Conservation (phyloP, 441 rosid species). For the Adansonia madagascariensis region DNA sequence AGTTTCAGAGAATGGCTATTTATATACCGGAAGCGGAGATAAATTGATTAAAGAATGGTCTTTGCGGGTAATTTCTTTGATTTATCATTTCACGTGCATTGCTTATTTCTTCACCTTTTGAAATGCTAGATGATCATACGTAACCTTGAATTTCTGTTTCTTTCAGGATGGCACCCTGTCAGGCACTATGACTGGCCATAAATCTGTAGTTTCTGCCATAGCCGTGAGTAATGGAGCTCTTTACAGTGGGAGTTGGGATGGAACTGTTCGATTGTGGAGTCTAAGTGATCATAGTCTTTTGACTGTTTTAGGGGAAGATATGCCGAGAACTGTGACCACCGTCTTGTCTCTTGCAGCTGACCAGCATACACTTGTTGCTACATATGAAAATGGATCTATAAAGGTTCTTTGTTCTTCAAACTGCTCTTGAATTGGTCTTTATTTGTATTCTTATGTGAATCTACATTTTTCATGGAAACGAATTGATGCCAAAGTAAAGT, state of each 20-base stretch:
- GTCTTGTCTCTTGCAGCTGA: slow-evolving; percentile 61
- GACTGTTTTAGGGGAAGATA: slow-evolving; percentile 70
- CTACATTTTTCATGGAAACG: slow-evolving; percentile 16
- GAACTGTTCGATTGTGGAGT: slow-evolving; percentile 84
- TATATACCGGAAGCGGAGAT: slow-evolving; percentile 93
- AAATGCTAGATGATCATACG: slow-evolving; percentile 13
- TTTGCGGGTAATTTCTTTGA: slow-evolving; percentile 52
- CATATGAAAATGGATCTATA: slow-evolving; percentile 75
- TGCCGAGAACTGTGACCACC: slow-evolving; percentile 53
- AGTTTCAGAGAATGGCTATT: slow-evolving; percentile 58
- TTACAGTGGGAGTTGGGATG: slow-evolving; percentile 96
- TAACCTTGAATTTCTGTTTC: slow-evolving; percentile 19
- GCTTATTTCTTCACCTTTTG: slow-evolving; percentile 14
- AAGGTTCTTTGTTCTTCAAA: slow-evolving; percentile 50
- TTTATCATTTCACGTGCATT: slow-evolving; percentile 15
- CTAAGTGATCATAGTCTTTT: slow-evolving; percentile 75
- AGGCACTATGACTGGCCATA: slow-evolving; percentile 86
- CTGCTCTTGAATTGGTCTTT: slow-evolving; percentile 18
- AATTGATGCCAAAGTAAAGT: slow-evolving; percentile 4
- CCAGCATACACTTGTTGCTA: slow-evolving; percentile 57
- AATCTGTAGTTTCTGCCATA: slow-evolving; percentile 79
- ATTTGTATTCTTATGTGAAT: background rate
- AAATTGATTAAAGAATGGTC: slow-evolving; percentile 87
- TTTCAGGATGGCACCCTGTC: slow-evolving; percentile 66
- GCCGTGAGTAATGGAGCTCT: slow-evolving; percentile 63